These are phyloP conservation scores for Pedinophyceae sp. DNA, from an alignment of 139 green algal species.

Conservation along the genomic window DNA sequence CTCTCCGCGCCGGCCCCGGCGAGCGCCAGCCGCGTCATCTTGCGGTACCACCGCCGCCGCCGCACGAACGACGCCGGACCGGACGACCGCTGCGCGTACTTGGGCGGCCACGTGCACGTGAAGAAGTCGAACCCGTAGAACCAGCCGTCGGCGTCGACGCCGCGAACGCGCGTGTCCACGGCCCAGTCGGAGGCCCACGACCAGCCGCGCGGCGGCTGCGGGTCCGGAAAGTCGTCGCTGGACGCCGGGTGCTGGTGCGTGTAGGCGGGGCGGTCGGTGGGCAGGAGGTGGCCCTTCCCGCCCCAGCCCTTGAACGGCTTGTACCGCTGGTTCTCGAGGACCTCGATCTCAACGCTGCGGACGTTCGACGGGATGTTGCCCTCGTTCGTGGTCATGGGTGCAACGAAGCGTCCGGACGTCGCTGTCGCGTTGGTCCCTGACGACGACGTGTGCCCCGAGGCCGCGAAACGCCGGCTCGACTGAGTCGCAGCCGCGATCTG, in stretches of 20 bases:
- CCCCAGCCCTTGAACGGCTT: constrained; percentile 17
- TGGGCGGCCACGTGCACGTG: neutral
- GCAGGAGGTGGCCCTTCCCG: constrained; percentile 12
- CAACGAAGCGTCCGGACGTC: too few relatives aligned
- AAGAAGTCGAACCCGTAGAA: constrained; percentile 13
- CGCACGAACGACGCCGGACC: constrained; percentile 15
- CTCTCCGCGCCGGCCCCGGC: too few relatives aligned
- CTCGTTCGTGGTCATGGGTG: too few relatives aligned
- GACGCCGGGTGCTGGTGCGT: constrained; percentile 4
- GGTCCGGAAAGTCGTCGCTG: too few relatives aligned
- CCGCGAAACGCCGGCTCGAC: too few relatives aligned
- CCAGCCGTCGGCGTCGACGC: constrained; percentile 16
- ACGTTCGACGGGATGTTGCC: too few relatives aligned
- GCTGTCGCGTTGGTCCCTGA: too few relatives aligned
- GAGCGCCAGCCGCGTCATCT: too few relatives aligned
- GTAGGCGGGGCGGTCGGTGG: constrained; percentile 11
- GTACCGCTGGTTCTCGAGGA: constrained; percentile 27
- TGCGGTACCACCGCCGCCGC: constrained; percentile 5
- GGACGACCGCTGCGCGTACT: neutral
- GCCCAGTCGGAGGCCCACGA: constrained; percentile 11
- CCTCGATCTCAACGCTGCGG: too few relatives aligned
- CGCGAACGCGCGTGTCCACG: constrained; percentile 5
- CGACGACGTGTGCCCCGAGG: too few relatives aligned
- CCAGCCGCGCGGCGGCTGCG: constrained; percentile 14
- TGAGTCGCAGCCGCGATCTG: too few relatives aligned